Base-by-base conservation (phyloP, 1,284 basidiomycete species). In the Austroboletus niveus region DNA sequence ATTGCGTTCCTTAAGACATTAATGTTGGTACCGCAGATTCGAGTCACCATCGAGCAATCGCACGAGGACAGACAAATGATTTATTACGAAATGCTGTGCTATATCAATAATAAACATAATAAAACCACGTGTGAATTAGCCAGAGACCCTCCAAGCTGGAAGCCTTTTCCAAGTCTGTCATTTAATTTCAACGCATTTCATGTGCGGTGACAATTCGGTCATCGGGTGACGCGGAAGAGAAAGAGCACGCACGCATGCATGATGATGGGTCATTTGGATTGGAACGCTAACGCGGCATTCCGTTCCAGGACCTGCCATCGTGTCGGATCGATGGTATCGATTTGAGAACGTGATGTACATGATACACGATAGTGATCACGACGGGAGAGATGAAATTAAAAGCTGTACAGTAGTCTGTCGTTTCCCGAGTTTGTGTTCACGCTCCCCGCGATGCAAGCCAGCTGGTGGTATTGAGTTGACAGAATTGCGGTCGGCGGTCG, bases 1-100 rank as follows among this genome's bases (percentile, higher is more conserved):
- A 35, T 35, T 35, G 34, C 29, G 29, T 29, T 29, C 8, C 29
- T 29, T 2, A 29, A 29, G 29, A 29, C 51, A 51, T 49, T 53
- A 50, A 52, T 54, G 38, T 22, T 39, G 42, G 42, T 47, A 48
- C 51, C 48, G 53, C 42, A 38, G 32, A 24, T 11, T 30, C 15
- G 30, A 29, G 29, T 9, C 4, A 35, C 12, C 5, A 35, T 50
- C 34, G 35, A 36, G 43, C 11, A 15, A 35, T 12, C 15, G 15
- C 34, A 6, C 34, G 34, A 35, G 34, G 34, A 15, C 5, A 3
- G 31, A 24, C 22, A 8, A 39, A 47, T 40, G 31, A 22, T 4
- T 24, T 8, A 29, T 35, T 35, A 35, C 34, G 34, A 12, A 35
- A 35, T 35, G 12, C 34, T 35, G 34, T 12, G 15, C 34, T 11